These are phyloP conservation scores for Theileria orientalis DNA, from an alignment of 169 alveolate genomes.

Conservation along the genomic window DNA sequence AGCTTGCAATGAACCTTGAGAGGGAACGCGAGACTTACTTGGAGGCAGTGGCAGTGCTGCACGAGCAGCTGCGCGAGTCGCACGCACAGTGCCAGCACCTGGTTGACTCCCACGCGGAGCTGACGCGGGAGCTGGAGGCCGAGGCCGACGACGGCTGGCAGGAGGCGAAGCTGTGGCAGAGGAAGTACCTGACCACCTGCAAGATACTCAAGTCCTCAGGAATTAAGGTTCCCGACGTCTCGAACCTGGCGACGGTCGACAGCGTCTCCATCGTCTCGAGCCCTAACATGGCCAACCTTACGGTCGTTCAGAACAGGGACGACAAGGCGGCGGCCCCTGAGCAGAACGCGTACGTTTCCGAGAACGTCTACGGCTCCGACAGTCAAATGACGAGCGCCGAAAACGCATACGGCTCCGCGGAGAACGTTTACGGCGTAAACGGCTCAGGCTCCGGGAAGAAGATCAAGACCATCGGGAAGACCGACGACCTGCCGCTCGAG, in stretches of 20 bases:
- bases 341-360: not conserved
- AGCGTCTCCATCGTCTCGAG: too few species aligned
- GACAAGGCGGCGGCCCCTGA: not conserved
- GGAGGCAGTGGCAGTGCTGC: conserved; percentile 59
- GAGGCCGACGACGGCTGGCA: conserved; percentile 65
- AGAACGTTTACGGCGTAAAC: not conserved
- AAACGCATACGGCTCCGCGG: conserved; percentile 10
- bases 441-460: not conserved
- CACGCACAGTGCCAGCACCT: conserved; percentile 63
- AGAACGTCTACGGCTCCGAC: not conserved
- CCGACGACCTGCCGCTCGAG: conserved; percentile 7
- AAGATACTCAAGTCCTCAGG: conserved; percentile 23
- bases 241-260: conserved; percentile 5
- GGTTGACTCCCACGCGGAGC: conserved; percentile 52
- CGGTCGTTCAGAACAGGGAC: not conserved
- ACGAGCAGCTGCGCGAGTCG: conserved; percentile 56
- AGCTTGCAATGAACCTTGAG: conserved; percentile 44
- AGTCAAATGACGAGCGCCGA: conserved; percentile 4
- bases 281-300: not conserved
- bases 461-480: not conserved
- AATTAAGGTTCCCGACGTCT: not conserved
- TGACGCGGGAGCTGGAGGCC: conserved; percentile 47
- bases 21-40: conserved; percentile 60
- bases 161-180: conserved; percentile 66
- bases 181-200: conserved; percentile 26